phyloP scores from a whole-genome alignment of 345 rosid genomes.

The Diplotaxis tenuifolia region DNA sequence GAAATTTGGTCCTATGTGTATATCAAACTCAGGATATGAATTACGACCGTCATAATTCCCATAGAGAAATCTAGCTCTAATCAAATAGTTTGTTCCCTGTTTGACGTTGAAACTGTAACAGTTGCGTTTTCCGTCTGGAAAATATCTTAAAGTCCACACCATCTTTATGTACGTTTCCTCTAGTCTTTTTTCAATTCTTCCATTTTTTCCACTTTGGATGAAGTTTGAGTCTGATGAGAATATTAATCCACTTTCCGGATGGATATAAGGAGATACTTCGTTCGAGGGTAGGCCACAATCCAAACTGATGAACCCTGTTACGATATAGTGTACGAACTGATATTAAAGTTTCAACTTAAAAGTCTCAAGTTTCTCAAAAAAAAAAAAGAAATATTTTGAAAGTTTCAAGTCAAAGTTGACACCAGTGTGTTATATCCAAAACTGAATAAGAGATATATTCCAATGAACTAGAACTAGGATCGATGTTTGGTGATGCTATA shows the following conservation, averaged over 20 bases:
- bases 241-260: background rate
- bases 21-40: slow-evolving; percentile 20
- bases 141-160: slow-evolving; percentile 22
- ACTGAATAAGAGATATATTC: too few relatives aligned
- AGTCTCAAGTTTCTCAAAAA: too few relatives aligned
- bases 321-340: background rate
- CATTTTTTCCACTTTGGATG: slow-evolving; percentile 21
- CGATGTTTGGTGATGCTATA: too few relatives aligned
- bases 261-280: slow-evolving; percentile 16
- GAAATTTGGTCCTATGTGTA: slow-evolving; percentile 29
- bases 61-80: slow-evolving; percentile 20
- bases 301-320: slow-evolving; percentile 38
- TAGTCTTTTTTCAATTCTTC: background rate
- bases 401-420: too few relatives aligned
- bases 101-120: slow-evolving; percentile 35
- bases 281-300: slow-evolving; percentile 37
- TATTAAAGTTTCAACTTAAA: too few relatives aligned
- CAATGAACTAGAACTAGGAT: too few relatives aligned
- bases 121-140: slow-evolving; percentile 44
- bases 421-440: too few relatives aligned
- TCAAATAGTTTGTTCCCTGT: slow-evolving; percentile 29
- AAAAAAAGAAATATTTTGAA: too few relatives aligned
- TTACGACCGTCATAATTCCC: slow-evolving; percentile 36
- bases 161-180: background rate
- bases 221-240: slow-evolving; percentile 33